Evolutionary conservation across 106 monocot species (phyloP).

Genomic region (Allium fistulosum): DNA sequence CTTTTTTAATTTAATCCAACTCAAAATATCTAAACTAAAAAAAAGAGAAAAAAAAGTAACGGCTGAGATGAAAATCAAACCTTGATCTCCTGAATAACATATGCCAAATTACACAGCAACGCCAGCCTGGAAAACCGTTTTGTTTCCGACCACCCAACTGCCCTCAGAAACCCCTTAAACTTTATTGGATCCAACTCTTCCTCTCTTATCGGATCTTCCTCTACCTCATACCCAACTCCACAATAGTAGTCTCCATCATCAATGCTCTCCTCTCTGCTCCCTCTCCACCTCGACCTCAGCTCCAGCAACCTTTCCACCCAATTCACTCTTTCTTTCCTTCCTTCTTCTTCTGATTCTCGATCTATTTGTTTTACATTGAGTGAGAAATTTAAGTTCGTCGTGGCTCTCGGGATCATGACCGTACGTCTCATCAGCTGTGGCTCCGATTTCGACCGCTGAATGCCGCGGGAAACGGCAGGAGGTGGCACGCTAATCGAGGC

Average conservation of each 20-base stretch:
- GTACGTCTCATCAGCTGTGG: background rate
- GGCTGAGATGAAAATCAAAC: constrained; percentile 14
- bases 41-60: background rate
- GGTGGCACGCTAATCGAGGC: background rate
- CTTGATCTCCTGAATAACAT: constrained; percentile 66
- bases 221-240: constrained; percentile 46
- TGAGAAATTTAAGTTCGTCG: background rate
- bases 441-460: background rate
- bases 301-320: constrained; percentile 63
- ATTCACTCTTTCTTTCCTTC: constrained; percentile 16
- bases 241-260: constrained; percentile 22
- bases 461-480: background rate
- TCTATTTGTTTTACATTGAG: background rate
- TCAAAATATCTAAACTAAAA: background rate
- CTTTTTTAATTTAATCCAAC: background rate
- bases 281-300: constrained; percentile 49
- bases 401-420: background rate
- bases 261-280: constrained; percentile 15
- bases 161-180: constrained; percentile 33
- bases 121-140: constrained; percentile 66
- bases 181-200: constrained; percentile 41
- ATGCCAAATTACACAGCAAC: constrained; percentile 87
- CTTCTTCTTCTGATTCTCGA: background rate
- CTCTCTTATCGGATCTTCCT: constrained; percentile 22
- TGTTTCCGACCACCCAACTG: constrained; percentile 41